These are phyloP conservation scores for Fusarium aywerte DNA, from an alignment of 2,329 filamentous ascomycete species.

Conservation along the genomic window DNA sequence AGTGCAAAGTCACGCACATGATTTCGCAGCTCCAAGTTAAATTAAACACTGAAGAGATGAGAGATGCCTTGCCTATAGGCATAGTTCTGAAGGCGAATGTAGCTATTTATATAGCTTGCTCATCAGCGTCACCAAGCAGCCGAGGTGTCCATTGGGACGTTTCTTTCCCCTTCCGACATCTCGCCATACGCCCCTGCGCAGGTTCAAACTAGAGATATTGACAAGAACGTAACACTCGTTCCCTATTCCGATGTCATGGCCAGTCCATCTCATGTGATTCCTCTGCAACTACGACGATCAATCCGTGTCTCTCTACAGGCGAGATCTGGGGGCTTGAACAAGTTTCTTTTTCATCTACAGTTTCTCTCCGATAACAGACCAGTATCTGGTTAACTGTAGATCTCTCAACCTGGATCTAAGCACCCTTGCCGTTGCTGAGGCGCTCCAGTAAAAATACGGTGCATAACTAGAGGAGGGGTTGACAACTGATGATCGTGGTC, in stretches of 20 bases:
- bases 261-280: neutral
- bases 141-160: neutral
- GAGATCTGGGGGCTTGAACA: constrained; percentile 15
- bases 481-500: too few relatives aligned
- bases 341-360: neutral
- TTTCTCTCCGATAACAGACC: constrained; percentile 6
- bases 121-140: neutral
- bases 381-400: constrained; percentile 11
- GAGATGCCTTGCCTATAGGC: neutral
- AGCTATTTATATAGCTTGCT: neutral
- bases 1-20: constrained; percentile 8
- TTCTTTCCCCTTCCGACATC: neutral
- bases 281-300: neutral
- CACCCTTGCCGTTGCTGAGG: constrained; percentile 29
- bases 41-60: too few relatives aligned
- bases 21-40: too few relatives aligned
- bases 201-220: neutral
- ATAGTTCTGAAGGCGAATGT: neutral
- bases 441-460: constrained; percentile 32
- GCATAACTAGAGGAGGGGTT: constrained; percentile 32
- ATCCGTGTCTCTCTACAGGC: neutral
- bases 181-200: neutral
- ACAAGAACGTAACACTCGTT: too few relatives aligned
- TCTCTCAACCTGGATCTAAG: constrained; percentile 3
- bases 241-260: neutral